Evolutionary conservation across 2,329 filamentous ascomycete species (phyloP).

Genomic region (Fusarium lyarnte): DNA sequence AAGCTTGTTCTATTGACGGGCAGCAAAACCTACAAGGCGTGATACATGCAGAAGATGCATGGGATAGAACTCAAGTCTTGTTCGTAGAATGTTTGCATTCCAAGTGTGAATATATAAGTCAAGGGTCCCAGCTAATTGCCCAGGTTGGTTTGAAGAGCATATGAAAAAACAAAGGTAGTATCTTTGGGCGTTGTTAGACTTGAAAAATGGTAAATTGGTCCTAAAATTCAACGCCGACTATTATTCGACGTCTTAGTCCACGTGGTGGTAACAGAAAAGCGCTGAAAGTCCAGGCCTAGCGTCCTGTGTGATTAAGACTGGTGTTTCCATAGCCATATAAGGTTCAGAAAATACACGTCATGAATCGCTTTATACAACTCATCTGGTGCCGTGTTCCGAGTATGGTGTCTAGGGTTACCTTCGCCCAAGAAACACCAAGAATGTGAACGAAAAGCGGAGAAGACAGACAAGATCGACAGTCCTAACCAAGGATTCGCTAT

Average conservation of each 20-base stretch:
- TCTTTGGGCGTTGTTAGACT: background rate
- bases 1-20: too few relatives aligned
- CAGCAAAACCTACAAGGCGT: too few relatives aligned
- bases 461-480: background rate
- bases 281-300: background rate
- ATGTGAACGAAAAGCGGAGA: constrained; percentile 12
- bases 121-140: constrained; percentile 61
- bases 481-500: background rate
- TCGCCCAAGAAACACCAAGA: background rate
- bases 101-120: constrained; percentile 71
- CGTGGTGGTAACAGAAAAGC: background rate
- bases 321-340: background rate
- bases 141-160: background rate
- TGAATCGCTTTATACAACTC: background rate
- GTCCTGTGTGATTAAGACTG: background rate
- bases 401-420: background rate
- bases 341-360: background rate
- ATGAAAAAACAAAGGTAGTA: background rate
- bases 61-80: too few relatives aligned
- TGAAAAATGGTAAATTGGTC: background rate
- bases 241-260: background rate
- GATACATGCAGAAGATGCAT: too few relatives aligned
- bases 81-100: background rate
- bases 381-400: background rate
- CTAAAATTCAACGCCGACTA: background rate